Evolutionary conservation across 495 filamentous ascomycete species (phyloP), one percentile per base, ranked within the genome.

Genomic region (Jackrogersella minutella): DNA sequence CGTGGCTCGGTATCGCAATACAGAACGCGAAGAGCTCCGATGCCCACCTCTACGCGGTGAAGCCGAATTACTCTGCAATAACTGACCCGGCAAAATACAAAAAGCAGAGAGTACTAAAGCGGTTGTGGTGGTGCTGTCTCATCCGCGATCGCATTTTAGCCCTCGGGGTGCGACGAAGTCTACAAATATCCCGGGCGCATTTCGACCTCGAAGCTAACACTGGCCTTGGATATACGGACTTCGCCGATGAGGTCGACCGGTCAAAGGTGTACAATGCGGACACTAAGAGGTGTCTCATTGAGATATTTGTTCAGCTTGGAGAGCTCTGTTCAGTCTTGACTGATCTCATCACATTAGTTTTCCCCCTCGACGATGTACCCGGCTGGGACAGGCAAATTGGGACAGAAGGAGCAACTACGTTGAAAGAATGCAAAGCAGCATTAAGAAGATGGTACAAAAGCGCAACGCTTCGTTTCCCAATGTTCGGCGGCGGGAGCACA

Each of bases 41-140:
- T 31, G 75, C 76, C 2, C 75, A 80, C 22, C 75, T 76, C 13
- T 74, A 77, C 53, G 60, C 73, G 3, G 52, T 71, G 9, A 73
- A 73, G 50, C 71, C 68, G 2, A 59, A 57, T 8, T 64, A 68
- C 49, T 73, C 72, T 7, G 43, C 62, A 16, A 13, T 69, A 17
- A 64, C 68, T 16, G 43, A 68, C 0, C 67, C 69, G 0, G 53
- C 77, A 14, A 78, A 75, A 46, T 46, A 70, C 22, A 74, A 74
- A 55, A 74, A 71, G 49, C 66, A 72, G 36, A 77, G 70, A 28
- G 60, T 43, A 16, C 49, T 77, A 9, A 83, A 82, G 60, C 74
- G 81, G 4, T 58, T 84, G 17, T 83, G 80, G 80, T 83, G 82
- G 81, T 80, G 79, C 14, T 81, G 81, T 39, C 64, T 84, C 24